phyloP scores from a whole-genome alignment of 2,329 filamentous ascomycete species.

The Diaporthe vaccinii region DNA sequence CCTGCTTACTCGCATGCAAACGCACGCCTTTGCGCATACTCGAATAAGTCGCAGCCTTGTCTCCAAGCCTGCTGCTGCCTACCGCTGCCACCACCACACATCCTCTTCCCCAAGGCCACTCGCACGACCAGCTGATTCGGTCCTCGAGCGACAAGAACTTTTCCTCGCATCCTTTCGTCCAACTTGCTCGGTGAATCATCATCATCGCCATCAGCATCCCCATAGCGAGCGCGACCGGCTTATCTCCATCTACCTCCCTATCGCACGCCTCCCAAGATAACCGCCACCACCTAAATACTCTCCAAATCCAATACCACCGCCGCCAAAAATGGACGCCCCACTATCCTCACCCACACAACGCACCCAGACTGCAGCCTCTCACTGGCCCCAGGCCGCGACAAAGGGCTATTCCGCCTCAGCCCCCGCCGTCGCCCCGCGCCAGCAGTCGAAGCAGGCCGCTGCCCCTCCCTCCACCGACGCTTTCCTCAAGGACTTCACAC shows the following conservation, averaged over 20 bases:
- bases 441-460: slow-evolving; percentile 42
- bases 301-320: neutral
- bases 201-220: neutral
- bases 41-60: slow-evolving; percentile 28
- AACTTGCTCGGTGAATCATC: neutral
- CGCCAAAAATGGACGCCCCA: slow-evolving; percentile 49
- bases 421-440: slow-evolving; percentile 47
- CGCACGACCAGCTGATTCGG: slow-evolving; percentile 1
- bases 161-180: neutral
- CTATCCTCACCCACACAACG: slow-evolving; percentile 48
- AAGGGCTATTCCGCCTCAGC: slow-evolving; percentile 21
- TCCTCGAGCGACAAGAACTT: neutral
- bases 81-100: slow-evolving; percentile 6
- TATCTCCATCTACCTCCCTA: neutral
- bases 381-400: slow-evolving; percentile 43
- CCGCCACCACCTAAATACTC: neutral
- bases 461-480: slow-evolving; percentile 60
- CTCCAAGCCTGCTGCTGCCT: slow-evolving; percentile 23
- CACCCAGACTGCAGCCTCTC: slow-evolving; percentile 47
- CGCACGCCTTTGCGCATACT: neutral
- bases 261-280: slow-evolving; percentile 1
- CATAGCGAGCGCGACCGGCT: neutral
- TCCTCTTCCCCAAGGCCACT: neutral
- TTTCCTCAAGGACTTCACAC: slow-evolving; percentile 84
- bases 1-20: slow-evolving; percentile 12